Conservation (phyloP, 176 grass and related monocot species). For the Oryza coarctata region DNA sequence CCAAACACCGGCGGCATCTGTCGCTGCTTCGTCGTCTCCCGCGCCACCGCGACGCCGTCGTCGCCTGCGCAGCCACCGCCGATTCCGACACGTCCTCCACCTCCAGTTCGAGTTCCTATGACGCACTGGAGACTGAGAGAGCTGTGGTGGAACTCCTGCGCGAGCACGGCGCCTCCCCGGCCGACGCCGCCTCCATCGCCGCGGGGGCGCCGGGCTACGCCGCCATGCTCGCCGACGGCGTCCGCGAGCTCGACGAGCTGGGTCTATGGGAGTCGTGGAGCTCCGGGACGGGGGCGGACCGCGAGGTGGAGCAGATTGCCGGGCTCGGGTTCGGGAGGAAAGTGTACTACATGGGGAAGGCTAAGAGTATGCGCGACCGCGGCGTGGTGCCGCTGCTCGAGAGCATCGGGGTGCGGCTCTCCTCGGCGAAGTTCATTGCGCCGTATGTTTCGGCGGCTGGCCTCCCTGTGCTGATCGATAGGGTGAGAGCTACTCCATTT, state of each 20-base stretch:
- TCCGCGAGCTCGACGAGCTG: slow-evolving; percentile 68
- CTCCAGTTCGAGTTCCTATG: neutral
- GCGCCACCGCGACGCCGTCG: neutral
- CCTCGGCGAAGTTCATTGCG: slow-evolving; percentile 71
- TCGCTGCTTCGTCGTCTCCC: neutral
- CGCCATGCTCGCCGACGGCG: slow-evolving; percentile 66
- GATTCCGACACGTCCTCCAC: neutral
- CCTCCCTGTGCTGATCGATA: slow-evolving; percentile 62
- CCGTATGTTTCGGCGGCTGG: slow-evolving; percentile 51
- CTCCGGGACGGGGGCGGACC: slow-evolving; percentile 26
- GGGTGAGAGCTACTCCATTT: slow-evolving; percentile 33
- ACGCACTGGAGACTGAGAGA: slow-evolving; percentile 32
- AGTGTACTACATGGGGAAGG: slow-evolving; percentile 87
- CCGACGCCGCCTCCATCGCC: slow-evolving; percentile 49
- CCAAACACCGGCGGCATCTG: neutral
- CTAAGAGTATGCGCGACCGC: slow-evolving; percentile 62
- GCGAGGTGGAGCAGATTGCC: slow-evolving; percentile 33
- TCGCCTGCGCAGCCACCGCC: neutral
- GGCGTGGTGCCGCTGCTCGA: slow-evolving; percentile 72
- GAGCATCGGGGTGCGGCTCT: slow-evolving; percentile 75
- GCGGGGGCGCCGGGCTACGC: slow-evolving; percentile 51
- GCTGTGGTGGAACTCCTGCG: slow-evolving; percentile 55
- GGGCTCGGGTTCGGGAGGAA: slow-evolving; percentile 68
- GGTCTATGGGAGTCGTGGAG: slow-evolving; percentile 81
- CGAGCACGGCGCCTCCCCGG: slow-evolving; percentile 50